A percentile compares a stretch with the other conserved stretches of the same genome.
These are phyloP conservation scores for Persicaria tinctoria DNA, from an alignment of 148 eudicot genomes.

Conservation along the genomic window DNA sequence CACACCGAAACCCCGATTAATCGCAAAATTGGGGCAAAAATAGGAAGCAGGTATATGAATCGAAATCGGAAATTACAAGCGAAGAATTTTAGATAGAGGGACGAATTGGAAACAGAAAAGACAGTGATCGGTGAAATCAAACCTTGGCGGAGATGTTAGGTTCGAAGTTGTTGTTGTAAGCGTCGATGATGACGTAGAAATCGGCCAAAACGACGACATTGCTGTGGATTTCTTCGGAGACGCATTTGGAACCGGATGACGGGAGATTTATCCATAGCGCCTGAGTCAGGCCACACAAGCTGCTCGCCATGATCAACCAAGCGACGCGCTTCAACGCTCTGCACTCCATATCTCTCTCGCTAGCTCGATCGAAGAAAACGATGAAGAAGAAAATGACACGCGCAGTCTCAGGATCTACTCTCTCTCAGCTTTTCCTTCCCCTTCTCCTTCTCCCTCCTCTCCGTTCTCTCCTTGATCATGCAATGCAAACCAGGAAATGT, in stretches of 20 bases:
- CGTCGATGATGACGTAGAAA: slow-evolving; percentile 42
- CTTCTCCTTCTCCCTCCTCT: background rate
- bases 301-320: slow-evolving; percentile 16
- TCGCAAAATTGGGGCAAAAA: background rate
- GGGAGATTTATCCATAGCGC: slow-evolving; percentile 54
- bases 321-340: background rate
- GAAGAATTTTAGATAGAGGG: background rate
- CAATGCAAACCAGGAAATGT: too few species aligned
- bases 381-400: background rate
- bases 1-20: too few species aligned
- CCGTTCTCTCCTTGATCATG: too few species aligned
- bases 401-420: background rate
- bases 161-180: slow-evolving; percentile 18
- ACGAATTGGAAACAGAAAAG: background rate
- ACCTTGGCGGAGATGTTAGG: slow-evolving; percentile 49
- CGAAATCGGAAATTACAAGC: background rate
- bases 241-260: slow-evolving; percentile 44
- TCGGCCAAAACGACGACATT: slow-evolving; percentile 62
- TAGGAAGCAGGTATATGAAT: background rate
- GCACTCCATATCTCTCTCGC: background rate
- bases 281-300: slow-evolving; percentile 9
- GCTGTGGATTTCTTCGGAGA: slow-evolving; percentile 63
- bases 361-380: background rate
- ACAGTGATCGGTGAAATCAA: background rate
- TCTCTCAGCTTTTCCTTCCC: background rate